Conservation (phyloP, 2,329 filamentous ascomycete genomes). For the Allantophomopsis lycopodina region DNA sequence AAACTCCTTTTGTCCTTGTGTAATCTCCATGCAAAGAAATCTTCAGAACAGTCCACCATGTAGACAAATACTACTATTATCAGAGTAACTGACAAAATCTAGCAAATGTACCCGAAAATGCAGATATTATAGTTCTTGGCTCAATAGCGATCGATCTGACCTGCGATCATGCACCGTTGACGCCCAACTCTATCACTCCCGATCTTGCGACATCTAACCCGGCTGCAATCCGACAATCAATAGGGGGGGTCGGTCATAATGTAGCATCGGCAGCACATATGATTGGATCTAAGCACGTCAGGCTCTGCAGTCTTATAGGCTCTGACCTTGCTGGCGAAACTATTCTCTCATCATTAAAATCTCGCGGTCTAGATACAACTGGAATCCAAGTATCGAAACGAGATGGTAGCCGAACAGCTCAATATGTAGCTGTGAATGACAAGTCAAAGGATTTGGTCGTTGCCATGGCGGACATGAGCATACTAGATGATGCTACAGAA, state of each 20-base stretch:
- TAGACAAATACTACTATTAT: too few relatives aligned
- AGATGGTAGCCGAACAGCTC: conserved; percentile 53
- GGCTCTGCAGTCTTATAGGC: conserved; percentile 69
- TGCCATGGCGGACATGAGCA: conserved; percentile 85
- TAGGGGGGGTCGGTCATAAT: conserved; percentile 88
- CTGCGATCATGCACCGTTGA: conserved; percentile 50
- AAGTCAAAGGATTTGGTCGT: conserved; percentile 70
- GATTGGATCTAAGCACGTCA: conserved; percentile 44
- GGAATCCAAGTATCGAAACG: conserved; percentile 30
- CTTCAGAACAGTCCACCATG: too few relatives aligned
- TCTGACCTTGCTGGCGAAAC: conserved; percentile 67
- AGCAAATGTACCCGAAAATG: conserved; percentile 6
- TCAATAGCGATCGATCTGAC: conserved; percentile 78
- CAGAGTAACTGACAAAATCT: too few relatives aligned
- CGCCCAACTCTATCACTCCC: conserved; percentile 9
- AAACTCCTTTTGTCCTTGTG: too few relatives aligned
- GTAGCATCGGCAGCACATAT: conserved; percentile 74
- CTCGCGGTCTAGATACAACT: conserved; percentile 47
- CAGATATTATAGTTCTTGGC: conserved; percentile 77
- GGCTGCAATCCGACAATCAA: conserved; percentile 76
- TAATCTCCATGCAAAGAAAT: too few relatives aligned
- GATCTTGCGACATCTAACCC: conserved; percentile 27
- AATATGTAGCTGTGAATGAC: conserved; percentile 87
- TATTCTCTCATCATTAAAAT: conserved; percentile 50
- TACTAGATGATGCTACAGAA: conserved; percentile 33